Base-by-base conservation (phyloP, 2,329 filamentous ascomycete species). In the Triangularia setosa region DNA sequence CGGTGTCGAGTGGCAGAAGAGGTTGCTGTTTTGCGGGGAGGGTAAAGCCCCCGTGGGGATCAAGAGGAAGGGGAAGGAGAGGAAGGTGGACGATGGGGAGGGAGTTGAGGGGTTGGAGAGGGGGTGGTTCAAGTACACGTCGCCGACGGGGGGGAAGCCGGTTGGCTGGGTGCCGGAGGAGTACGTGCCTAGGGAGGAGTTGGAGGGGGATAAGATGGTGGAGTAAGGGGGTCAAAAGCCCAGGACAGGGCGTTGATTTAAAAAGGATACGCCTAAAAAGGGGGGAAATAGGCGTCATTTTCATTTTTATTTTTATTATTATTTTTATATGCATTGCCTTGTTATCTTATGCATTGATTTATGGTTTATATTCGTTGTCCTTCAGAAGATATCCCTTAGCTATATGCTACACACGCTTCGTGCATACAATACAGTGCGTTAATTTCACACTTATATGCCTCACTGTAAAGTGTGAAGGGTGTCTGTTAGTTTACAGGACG, bases 1-100 rank as follows among this genome's bases (percentile, higher is more conserved):
- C 0, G 84, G 84, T 0, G 76, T 86, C 9, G 72, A 77, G 1
- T 91, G 88, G 89, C 78, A 83, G n/a, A 76, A 87, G 53, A 79
- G 86, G 14, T 21, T 48, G 40, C n/a, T 28, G 52, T 55, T 73
- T 84, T 0, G 61, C 75, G 4, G 72, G 73, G 73, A 48, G n/a
- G n/a, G 40, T 5, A 48, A 21, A n/a, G 6, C 40, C 1, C 16
- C 16, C 5, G 4, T 6, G 40, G 40, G 40, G 7, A 18, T 3
- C 2, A 48, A 48, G 40, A 23, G 40, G 40, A 48, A 48, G 18
- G 40, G 40, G 18, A 48, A 48, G 40, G 40, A 11, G 40, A 48
- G n/a, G 40, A n/a, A 48, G 40, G 40, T 9, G n/a, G 40, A 21
- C 21, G 18, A 48, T 48, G 18, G 18, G 40, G 18, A 48, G 40